These are phyloP conservation scores for Marasmius oreades DNA, from an alignment of 1,284 basidiomycete genomes.

Conservation along the genomic window DNA sequence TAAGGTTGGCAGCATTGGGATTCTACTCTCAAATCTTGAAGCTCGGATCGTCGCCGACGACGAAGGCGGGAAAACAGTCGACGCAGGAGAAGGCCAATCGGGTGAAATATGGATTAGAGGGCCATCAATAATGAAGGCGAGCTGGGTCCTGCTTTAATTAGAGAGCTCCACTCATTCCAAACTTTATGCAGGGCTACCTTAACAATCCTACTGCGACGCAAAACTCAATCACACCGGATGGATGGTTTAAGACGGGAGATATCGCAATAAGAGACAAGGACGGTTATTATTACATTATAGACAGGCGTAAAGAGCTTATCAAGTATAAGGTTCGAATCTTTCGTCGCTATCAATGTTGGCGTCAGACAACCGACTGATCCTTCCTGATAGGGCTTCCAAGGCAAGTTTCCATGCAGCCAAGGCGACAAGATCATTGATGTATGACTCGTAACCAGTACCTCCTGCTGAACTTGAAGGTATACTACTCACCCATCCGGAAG, in stretches of 20 bases:
- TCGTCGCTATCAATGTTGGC: background rate
- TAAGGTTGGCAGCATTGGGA: slow-evolving; percentile 66
- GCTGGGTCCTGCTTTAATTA: background rate
- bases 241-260: slow-evolving; percentile 87
- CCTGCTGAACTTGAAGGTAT: slow-evolving; percentile 81
- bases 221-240: slow-evolving; percentile 63
- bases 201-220: slow-evolving; percentile 66
- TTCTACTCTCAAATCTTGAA: slow-evolving; percentile 76
- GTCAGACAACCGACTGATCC: background rate
- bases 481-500: slow-evolving; percentile 66
- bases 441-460: slow-evolving; percentile 48
- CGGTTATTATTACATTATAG: slow-evolving; percentile 65
- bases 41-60: slow-evolving; percentile 67
- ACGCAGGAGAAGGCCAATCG: slow-evolving; percentile 20
- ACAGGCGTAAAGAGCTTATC: slow-evolving; percentile 78
- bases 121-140: slow-evolving; percentile 28
- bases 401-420: slow-evolving; percentile 23
- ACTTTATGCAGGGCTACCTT: slow-evolving; percentile 54
- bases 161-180: too few species aligned
- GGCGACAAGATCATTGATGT: slow-evolving; percentile 18
- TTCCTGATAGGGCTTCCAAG: slow-evolving; percentile 55
- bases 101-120: slow-evolving; percentile 30
- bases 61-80: slow-evolving; percentile 25
- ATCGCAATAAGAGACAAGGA: slow-evolving; percentile 60
- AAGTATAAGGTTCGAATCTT: slow-evolving; percentile 64